These are phyloP conservation scores for Aspergillus fumigatus DNA, from an alignment of 2,329 filamentous ascomycete genomes.

Conservation along the genomic window DNA sequence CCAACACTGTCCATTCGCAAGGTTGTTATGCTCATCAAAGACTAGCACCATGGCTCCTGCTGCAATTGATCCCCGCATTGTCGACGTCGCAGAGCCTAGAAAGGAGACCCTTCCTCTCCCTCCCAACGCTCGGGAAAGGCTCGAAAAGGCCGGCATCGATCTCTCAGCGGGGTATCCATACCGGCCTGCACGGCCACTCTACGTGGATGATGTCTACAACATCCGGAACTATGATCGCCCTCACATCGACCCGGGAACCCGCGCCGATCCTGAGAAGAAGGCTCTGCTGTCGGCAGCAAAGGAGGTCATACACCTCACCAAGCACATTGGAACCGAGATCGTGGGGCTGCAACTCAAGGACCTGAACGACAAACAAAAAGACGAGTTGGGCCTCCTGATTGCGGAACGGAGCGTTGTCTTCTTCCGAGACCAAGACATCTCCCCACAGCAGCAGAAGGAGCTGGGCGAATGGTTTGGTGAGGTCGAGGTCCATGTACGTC, in stretches of 20 bases:
- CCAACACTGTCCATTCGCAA: no score
- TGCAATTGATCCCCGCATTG: slow-evolving; percentile 59
- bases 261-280: slow-evolving; percentile 63
- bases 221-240: slow-evolving; percentile 56
- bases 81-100: slow-evolving; percentile 57
- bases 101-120: slow-evolving; percentile 65
- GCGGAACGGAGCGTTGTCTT: slow-evolving; percentile 64
- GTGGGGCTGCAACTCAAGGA: slow-evolving; percentile 61
- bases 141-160: slow-evolving; percentile 66
- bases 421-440: slow-evolving; percentile 58
- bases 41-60: slow-evolving; percentile 49
- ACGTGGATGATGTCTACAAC: slow-evolving; percentile 64
- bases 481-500: slow-evolving; percentile 63
- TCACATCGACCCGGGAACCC: slow-evolving; percentile 57
- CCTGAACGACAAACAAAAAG: slow-evolving; percentile 54
- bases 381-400: slow-evolving; percentile 59
- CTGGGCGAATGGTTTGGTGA: slow-evolving; percentile 62
- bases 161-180: slow-evolving; percentile 68
- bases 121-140: slow-evolving; percentile 50
- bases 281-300: slow-evolving; percentile 57
- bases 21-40: background rate
- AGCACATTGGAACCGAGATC: slow-evolving; percentile 61
- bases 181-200: slow-evolving; percentile 62
- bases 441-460: slow-evolving; percentile 59
- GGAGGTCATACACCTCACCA: slow-evolving; percentile 59